Percentiles rank a stretch among this genome's conserved stretches.
These are phyloP conservation scores for Thalassiosira livingstoniorum DNA, from an alignment of 352 stramenopile species.

Conservation along the genomic window DNA sequence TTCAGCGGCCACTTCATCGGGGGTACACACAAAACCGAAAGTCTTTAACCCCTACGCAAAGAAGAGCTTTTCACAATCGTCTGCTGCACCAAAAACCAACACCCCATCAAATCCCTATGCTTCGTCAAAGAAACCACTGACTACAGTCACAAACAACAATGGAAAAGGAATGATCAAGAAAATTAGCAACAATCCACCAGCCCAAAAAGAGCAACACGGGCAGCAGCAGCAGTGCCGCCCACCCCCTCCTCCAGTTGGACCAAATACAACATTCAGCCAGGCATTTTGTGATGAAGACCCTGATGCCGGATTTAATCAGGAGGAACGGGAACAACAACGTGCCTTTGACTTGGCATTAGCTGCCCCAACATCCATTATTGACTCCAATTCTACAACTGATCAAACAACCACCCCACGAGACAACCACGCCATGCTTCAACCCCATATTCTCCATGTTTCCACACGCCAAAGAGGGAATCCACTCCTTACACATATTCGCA, in stretches of 20 bases:
- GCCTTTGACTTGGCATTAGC: slow-evolving; percentile 41
- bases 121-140: background rate
- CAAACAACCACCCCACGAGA: slow-evolving; percentile 27
- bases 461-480: slow-evolving; percentile 93
- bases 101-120: too few species aligned
- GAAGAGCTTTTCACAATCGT: slow-evolving; percentile 34
- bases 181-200: background rate
- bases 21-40: background rate
- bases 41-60: slow-evolving; percentile 70
- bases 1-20: background rate
- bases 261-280: slow-evolving; percentile 59
- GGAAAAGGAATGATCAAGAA: background rate
- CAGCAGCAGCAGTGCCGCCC: background rate
- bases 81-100: background rate
- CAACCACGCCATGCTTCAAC: slow-evolving; percentile 59
- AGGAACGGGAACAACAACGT: slow-evolving; percentile 53
- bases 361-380: slow-evolving; percentile 7
- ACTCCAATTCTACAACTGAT: slow-evolving; percentile 19
- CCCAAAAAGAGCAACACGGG: background rate
- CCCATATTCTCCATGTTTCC: slow-evolving; percentile 79
- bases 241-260: slow-evolving; percentile 27
- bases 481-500: slow-evolving; percentile 91
- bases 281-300: slow-evolving; percentile 41
- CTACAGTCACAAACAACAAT: background rate
- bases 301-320: slow-evolving; percentile 29